Conservation (phyloP, 257 asterid genomes). For the Nicotiana tabacum region DNA sequence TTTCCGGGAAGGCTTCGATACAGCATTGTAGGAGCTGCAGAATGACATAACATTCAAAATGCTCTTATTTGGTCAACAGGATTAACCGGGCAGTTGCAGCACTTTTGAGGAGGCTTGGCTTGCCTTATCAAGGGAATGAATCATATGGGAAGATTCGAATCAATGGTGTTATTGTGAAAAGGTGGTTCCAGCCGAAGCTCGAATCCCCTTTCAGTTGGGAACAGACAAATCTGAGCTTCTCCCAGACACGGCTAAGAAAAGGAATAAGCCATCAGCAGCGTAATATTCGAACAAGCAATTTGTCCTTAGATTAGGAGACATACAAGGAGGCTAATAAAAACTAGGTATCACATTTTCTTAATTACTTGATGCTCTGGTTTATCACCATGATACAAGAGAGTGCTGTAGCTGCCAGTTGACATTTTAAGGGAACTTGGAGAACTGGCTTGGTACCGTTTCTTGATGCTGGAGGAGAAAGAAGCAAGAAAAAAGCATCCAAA, state of each 20-base stretch:
- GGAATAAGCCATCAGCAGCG: conserved; percentile 72
- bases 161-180: conserved; percentile 61
- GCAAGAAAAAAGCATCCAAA: neutral
- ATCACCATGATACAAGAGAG: neutral
- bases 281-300: conserved; percentile 65
- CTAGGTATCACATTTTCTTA: neutral
- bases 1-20: neutral
- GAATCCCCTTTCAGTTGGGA: conserved; percentile 44
- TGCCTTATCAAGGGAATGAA: conserved; percentile 73
- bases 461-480: neutral
- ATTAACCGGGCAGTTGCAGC: conserved; percentile 74
- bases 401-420: neutral
- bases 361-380: neutral
- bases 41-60: conserved; percentile 2
- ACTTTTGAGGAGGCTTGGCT: conserved; percentile 73
- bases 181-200: conserved; percentile 86
- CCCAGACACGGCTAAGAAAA: conserved; percentile 52
- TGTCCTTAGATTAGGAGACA: conserved; percentile 44
- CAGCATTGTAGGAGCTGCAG: neutral
- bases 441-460: neutral
- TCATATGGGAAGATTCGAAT: conserved; percentile 80
- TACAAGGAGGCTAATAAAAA: neutral
- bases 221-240: conserved; percentile 29
- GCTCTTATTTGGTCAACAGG: conserved; percentile 49
- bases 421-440: neutral